These are phyloP conservation scores for Lodderomyces pseudojiufengensis DNA, from an alignment of 1,139 yeast genomes.

Conservation along the genomic window DNA sequence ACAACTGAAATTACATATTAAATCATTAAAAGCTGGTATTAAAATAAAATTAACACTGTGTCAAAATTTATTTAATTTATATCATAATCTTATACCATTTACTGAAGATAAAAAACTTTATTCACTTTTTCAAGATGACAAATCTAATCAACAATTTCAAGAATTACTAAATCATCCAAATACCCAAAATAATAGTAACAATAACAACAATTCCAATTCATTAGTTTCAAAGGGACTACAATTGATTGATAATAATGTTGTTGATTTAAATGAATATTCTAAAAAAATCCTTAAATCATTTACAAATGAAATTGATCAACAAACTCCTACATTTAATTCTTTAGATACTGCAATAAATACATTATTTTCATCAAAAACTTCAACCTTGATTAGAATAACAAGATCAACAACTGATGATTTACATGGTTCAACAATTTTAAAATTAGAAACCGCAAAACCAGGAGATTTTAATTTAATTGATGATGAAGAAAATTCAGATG, in stretches of 20 bases:
- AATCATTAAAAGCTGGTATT: conserved; percentile 52
- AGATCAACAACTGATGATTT: conserved; percentile 51
- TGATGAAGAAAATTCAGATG: conserved; percentile 42
- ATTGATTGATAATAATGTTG: conserved; percentile 36
- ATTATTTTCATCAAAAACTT: conserved; percentile 39
- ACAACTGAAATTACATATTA: conserved; percentile 41
- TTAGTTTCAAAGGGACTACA: conserved; percentile 25
- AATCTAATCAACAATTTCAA: conserved; percentile 1
- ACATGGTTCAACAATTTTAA: conserved; percentile 48
- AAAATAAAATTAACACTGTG: conserved; percentile 46
- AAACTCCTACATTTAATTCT: conserved; percentile 38
- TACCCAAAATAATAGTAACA: background rate
- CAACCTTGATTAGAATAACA: conserved; percentile 48
- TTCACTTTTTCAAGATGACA: conserved; percentile 10
- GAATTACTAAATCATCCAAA: background rate
- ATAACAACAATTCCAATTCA: conserved; percentile 8
- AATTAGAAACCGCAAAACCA: conserved; percentile 52
- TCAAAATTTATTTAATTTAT: conserved; percentile 40
- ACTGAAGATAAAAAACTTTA: conserved; percentile 17
- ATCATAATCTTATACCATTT: conserved; percentile 41
- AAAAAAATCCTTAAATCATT: conserved; percentile 30
- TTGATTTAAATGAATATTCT: conserved; percentile 33
- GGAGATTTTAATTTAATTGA: conserved; percentile 51
- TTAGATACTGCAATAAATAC: conserved; percentile 45
- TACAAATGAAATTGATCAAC: conserved; percentile 4